Base-by-base conservation (phyloP, 108 stramenopile species). In the Phaeodactylum tricornutum region DNA sequence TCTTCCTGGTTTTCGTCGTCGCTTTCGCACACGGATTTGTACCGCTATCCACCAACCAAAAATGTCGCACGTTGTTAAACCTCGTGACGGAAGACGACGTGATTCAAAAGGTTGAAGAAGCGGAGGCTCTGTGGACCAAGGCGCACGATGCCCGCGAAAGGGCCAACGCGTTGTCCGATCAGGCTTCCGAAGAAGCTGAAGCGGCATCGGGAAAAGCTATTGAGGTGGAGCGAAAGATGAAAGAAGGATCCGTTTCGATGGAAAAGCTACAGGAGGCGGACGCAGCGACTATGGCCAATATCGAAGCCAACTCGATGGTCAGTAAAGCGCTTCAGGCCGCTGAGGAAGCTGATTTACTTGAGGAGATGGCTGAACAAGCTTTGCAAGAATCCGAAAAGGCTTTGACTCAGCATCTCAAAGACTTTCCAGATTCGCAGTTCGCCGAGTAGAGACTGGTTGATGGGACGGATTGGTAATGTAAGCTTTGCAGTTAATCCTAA, bases 1-100 rank as follows among this genome's bases (percentile, higher is more conserved):
- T n/a, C n/a, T n/a, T n/a, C n/a, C n/a, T n/a, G n/a, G n/a, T n/a
- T n/a, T n/a, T n/a, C n/a, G n/a, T n/a, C n/a, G n/a, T n/a, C n/a
- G n/a, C n/a, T n/a, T n/a, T n/a, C n/a, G n/a, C n/a, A n/a, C n/a
- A n/a, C n/a, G n/a, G n/a, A n/a, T n/a, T n/a, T n/a, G n/a, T n/a
- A n/a, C n/a, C n/a, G n/a, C n/a, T n/a, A n/a, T n/a, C n/a, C n/a
- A n/a, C n/a, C n/a, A n/a, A n/a, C n/a, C n/a, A n/a, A n/a, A n/a
- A n/a, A n/a, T n/a, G n/a, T n/a, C n/a, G n/a, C n/a, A n/a, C n/a
- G n/a, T n/a, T n/a, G n/a, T n/a, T n/a, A n/a, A n/a, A n/a, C n/a
- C 31, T 74, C 1, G 71, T 72, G 3, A 62, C 77, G 21, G 77
- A 79, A 62, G 59, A 68, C 29, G 71, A 79, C 42, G 77, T 79